Conservation (phyloP, 129 eudicot genomes). For the Cynara cardunculus region DNA sequence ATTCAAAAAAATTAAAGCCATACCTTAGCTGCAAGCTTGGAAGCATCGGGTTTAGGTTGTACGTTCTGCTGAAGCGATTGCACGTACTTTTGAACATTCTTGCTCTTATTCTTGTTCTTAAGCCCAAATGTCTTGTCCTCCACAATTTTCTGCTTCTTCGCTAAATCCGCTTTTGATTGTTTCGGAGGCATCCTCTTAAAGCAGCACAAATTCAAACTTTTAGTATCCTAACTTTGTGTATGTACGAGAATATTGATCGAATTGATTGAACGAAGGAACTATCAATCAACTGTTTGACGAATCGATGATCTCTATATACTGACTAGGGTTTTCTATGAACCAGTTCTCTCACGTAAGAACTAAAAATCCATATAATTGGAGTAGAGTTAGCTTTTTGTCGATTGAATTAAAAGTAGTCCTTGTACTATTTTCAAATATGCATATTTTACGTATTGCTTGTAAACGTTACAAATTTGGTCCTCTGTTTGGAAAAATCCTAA, state of each 20-base stretch:
- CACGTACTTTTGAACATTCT: conserved; percentile 57
- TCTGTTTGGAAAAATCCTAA: background rate
- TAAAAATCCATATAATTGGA: background rate
- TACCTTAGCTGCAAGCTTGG: conserved; percentile 58
- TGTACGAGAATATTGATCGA: conserved; percentile 1
- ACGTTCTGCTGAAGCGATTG: conserved; percentile 47
- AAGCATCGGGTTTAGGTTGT: conserved; percentile 53
- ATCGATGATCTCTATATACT: background rate
- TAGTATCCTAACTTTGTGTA: background rate
- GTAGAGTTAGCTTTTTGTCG: background rate
- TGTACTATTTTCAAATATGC: background rate
- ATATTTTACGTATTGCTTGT: background rate
- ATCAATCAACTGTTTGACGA: background rate
- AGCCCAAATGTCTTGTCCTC: conserved; percentile 65
- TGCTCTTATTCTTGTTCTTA: conserved; percentile 51
- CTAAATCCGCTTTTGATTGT: conserved; percentile 51
- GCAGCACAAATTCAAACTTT: background rate
- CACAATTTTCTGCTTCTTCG: conserved; percentile 54
- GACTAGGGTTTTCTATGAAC: conserved; percentile 8
- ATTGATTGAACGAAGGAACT: background rate
- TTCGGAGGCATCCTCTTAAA: conserved; percentile 48
- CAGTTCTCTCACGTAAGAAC: background rate
- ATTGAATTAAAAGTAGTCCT: background rate
- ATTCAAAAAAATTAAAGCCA: background rate
- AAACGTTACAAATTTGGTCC: background rate